Conservation (phyloP, 768 basidiomycete species). For the Lentinula boryana region DNA sequence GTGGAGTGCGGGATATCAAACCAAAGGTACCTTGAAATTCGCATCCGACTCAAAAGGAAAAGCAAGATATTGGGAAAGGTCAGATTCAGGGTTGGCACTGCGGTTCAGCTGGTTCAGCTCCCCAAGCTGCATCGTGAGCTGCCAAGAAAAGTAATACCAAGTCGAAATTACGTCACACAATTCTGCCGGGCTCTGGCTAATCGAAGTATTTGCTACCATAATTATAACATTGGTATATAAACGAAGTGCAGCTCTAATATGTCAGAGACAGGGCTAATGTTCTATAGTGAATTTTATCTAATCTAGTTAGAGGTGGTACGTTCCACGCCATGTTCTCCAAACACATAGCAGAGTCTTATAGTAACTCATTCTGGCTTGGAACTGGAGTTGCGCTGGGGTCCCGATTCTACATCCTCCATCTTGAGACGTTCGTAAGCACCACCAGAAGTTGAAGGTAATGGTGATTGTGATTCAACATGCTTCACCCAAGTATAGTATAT, state of each 20-base stretch:
- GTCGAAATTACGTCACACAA: too few species aligned
- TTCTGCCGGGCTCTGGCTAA: too few species aligned
- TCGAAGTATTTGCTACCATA: too few species aligned
- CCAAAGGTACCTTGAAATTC: slow-evolving; percentile 47
- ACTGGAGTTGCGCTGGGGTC: slow-evolving; percentile 14
- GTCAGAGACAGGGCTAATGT: not conserved
- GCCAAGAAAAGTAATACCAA: too few species aligned
- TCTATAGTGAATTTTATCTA: not conserved
- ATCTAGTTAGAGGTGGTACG: too few species aligned
- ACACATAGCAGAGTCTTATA: not conserved
- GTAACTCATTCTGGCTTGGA: slow-evolving; percentile 4
- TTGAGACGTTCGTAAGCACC: slow-evolving; percentile 55
- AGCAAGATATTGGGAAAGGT: slow-evolving; percentile 22
- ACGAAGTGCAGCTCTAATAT: not conserved
- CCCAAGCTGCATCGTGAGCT: too few species aligned
- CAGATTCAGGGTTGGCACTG: not conserved
- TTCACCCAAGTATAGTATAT: slow-evolving; percentile 88
- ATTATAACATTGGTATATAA: too few species aligned
- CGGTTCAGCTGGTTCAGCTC: too few species aligned
- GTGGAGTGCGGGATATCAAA: not conserved
- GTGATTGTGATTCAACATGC: slow-evolving; percentile 54
- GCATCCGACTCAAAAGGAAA: slow-evolving; percentile 56
- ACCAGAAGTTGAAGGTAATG: slow-evolving; percentile 20
- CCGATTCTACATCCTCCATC: slow-evolving; percentile 59
- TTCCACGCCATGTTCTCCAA: not conserved